phyloP scores from a whole-genome alignment of 2,329 filamentous ascomycete species.

The Alternaria metachromatica region DNA sequence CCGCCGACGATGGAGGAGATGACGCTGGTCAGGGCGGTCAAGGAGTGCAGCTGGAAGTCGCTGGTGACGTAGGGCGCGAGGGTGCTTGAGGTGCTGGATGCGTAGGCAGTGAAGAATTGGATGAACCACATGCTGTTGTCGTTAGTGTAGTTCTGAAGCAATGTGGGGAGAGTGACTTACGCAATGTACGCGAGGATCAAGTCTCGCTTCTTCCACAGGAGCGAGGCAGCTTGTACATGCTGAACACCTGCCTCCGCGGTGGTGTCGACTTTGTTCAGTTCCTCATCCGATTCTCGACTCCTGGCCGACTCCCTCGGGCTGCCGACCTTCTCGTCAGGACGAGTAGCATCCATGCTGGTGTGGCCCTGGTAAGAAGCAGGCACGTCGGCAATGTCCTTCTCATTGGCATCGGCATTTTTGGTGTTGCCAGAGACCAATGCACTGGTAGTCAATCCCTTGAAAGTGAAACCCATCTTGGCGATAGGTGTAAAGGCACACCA shows the following conservation, averaged over 20 bases:
- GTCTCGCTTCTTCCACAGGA: conserved; percentile 37
- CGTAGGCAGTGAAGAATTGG: conserved; percentile 58
- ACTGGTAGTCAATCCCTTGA: conserved; percentile 39
- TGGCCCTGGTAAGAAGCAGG: conserved; percentile 37
- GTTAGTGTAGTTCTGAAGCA: conserved; percentile 14
- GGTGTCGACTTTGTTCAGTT: conserved; percentile 41
- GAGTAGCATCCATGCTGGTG: conserved; percentile 34
- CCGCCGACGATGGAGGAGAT: conserved; percentile 49
- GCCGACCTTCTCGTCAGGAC: conserved; percentile 38
- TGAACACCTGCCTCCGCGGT: conserved; percentile 39
- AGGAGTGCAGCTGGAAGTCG: conserved; percentile 45
- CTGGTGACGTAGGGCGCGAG: conserved; percentile 52
- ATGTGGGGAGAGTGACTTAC: conserved; percentile 18
- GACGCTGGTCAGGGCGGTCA: conserved; percentile 49
- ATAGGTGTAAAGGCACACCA: conserved; percentile 1
- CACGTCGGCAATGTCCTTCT: conserved; percentile 37
- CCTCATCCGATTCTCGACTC: conserved; percentile 32
- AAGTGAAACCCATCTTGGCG: conserved; percentile 39
- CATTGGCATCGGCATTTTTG: conserved; percentile 16
- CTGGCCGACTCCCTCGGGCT: conserved; percentile 20
- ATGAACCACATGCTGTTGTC: conserved; percentile 43
- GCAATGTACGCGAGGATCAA: conserved; percentile 38
- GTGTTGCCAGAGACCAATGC: conserved; percentile 32
- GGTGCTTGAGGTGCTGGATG: conserved; percentile 51
- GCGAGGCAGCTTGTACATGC: conserved; percentile 36